Percentiles rank a stretch among this genome's conserved stretches.
Evolutionary conservation across 805 yeast genomes (phyloP).

Genomic region (Sugiyamaella lignohabitans): DNA sequence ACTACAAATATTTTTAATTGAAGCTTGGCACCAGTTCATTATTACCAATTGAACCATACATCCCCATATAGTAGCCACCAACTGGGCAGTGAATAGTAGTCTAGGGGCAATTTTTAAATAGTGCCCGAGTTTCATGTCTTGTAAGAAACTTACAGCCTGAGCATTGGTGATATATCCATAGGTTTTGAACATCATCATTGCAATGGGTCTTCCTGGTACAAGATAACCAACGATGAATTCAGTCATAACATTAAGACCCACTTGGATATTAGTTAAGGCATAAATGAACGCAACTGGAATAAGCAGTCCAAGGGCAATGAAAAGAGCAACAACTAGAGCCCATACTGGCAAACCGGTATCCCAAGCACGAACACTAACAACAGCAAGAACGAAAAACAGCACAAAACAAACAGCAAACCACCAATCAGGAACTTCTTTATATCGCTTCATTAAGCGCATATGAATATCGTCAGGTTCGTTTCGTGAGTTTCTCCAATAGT

Average conservation of each 20-base stretch:
- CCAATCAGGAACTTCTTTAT: constrained; percentile 60
- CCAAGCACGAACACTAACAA: constrained; percentile 36
- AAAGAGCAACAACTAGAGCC: constrained; percentile 52
- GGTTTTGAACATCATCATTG: constrained; percentile 57
- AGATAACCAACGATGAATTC: constrained; percentile 62
- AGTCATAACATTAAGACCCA: constrained; percentile 56
- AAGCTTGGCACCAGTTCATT: constrained; percentile 37
- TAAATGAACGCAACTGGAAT: constrained; percentile 57
- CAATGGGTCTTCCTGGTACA: constrained; percentile 54
- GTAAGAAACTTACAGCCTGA: constrained; percentile 49
- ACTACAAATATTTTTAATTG: constrained; percentile 39
- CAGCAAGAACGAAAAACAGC: constrained; percentile 42
- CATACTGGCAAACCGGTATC: constrained; percentile 49
- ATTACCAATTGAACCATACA: constrained; percentile 39
- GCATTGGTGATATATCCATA: constrained; percentile 48
- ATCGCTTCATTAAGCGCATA: constrained; percentile 48
- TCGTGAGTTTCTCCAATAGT: constrained; percentile 41
- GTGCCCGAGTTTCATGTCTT: constrained; percentile 58
- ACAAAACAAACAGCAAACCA: constrained; percentile 47
- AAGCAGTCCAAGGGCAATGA: constrained; percentile 47
- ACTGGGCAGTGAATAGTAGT: constrained; percentile 48
- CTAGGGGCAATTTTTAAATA: constrained; percentile 60
- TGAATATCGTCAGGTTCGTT: constrained; percentile 44
- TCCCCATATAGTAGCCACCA: constrained; percentile 41
- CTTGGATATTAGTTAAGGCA: constrained; percentile 54